Evolutionary conservation across 2,329 filamentous ascomycete species (phyloP).

Genomic region (Ceratocystis cubensis): DNA sequence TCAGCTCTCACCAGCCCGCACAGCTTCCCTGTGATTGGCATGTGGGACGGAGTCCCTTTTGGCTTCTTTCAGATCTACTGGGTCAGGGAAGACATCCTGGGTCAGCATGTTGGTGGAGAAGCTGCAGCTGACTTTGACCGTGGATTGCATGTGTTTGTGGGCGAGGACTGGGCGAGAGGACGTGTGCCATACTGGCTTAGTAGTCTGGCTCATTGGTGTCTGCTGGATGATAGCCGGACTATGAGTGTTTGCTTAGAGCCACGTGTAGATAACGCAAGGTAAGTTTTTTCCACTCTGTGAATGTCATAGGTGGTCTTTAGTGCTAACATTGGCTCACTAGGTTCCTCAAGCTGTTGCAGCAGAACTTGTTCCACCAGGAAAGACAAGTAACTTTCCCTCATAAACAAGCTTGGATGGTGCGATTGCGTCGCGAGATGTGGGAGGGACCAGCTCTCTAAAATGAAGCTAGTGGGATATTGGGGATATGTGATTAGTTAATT

Average conservation of each 20-base stretch:
- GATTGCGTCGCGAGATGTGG: conserved; percentile 68
- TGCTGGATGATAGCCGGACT: conserved; percentile 65
- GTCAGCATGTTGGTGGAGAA: conserved; percentile 51
- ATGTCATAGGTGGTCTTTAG: background rate
- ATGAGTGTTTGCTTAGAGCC: conserved; percentile 78
- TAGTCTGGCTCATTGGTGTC: conserved; percentile 76
- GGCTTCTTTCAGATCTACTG: conserved; percentile 98
- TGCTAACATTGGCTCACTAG: conserved; percentile 23
- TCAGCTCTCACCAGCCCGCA: conserved; percentile 53
- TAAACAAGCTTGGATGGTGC: conserved; percentile 82
- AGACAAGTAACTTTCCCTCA: conserved; percentile 78
- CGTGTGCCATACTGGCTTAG: conserved; percentile 72
- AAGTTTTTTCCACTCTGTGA: conserved; percentile 26
- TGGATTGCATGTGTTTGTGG: conserved; percentile 77
- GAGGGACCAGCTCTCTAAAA: conserved; percentile 49
- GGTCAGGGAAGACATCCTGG: conserved; percentile 83
- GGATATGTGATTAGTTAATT: background rate
- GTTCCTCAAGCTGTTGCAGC: conserved; percentile 49
- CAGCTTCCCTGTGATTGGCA: conserved; percentile 80
- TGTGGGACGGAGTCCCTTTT: conserved; percentile 91
- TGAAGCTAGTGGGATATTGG: background rate
- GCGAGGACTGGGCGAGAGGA: conserved; percentile 83
- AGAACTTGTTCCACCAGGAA: conserved; percentile 72
- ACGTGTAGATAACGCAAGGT: conserved; percentile 83
- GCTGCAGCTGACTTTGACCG: conserved; percentile 66